Base-by-base conservation (phyloP, 192 early-diverging fungal genomes). In the Coemansia sp. region DNA sequence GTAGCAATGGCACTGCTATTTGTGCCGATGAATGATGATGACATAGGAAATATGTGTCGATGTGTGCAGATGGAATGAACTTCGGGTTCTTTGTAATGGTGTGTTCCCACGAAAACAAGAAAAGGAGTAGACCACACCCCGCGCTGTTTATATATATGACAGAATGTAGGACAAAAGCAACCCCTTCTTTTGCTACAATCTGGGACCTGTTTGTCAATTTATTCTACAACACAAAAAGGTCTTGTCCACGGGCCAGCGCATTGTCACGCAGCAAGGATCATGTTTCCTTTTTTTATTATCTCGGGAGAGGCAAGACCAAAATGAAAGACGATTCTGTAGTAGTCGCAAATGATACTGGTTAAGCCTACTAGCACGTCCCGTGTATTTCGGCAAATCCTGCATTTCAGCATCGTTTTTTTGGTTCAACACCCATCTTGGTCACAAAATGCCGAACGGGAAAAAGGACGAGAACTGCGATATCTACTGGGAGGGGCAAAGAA, bases 371-470 rank as follows among this genome's bases (percentile, higher is more conserved):
- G 3, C 42, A 44, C 1, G 7, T 25, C 22, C 14, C 45, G 45
- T 13, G 45, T 22, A 25, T 48, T 48, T 48, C 45, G 45, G 45
- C 13, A 22, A 48, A 48, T 48, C 45, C 22, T 48, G 38, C 38
- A 41, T 41, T 41, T 15, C 15, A 17, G 38, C 14, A 41, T 13
- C 14, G 38, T 6, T 41, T 41, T 41, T 13, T 14, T n/a, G n/a
- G n/a, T n/a, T n/a, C n/a, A n/a, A n/a, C n/a, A n/a, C n/a, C n/a
- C n/a, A n/a, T n/a, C n/a, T n/a, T n/a, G n/a, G n/a, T n/a, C n/a
- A n/a, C n/a, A n/a, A n/a, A n/a, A n/a, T n/a, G n/a, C n/a, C n/a
- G n/a, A n/a, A n/a, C n/a, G n/a, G n/a, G n/a, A n/a, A n/a, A n/a
- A n/a, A n/a, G n/a, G n/a, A n/a, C n/a, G n/a, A n/a, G n/a, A n/a